phyloP scores from a whole-genome alignment of 768 basidiomycete species.

The Rhizopogon vulgaris region DNA sequence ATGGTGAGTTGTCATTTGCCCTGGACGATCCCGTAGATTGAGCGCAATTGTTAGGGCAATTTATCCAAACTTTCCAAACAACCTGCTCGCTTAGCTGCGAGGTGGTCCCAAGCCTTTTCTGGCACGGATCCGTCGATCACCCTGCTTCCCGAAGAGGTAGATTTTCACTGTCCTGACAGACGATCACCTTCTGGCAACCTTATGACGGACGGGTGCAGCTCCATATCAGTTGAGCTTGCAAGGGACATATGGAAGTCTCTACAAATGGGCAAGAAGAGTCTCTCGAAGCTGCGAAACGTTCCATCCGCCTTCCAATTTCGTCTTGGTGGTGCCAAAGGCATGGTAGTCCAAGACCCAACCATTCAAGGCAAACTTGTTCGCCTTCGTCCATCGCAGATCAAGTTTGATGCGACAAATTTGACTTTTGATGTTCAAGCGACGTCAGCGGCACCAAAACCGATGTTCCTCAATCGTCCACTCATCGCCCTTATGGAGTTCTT shows the following conservation, averaged over 20 bases:
- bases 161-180: slow-evolving; percentile 17
- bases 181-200: slow-evolving; percentile 18
- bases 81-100: slow-evolving; percentile 44
- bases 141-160: slow-evolving; percentile 32
- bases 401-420: slow-evolving; percentile 47
- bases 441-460: slow-evolving; percentile 35
- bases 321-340: slow-evolving; percentile 42
- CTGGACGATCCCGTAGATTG: background rate
- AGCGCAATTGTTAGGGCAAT: slow-evolving; percentile 25
- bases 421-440: slow-evolving; percentile 44
- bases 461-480: slow-evolving; percentile 42
- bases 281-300: background rate
- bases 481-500: slow-evolving; percentile 44
- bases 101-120: slow-evolving; percentile 50
- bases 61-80: slow-evolving; percentile 29
- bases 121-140: slow-evolving; percentile 42
- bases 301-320: slow-evolving; percentile 42
- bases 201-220: slow-evolving; percentile 50
- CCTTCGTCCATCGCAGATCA: slow-evolving; percentile 53
- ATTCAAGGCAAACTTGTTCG: slow-evolving; percentile 30
- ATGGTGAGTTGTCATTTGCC: slow-evolving; percentile 19
- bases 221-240: slow-evolving; percentile 34
- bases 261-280: slow-evolving; percentile 18
- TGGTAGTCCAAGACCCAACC: slow-evolving; percentile 37
- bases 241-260: slow-evolving; percentile 30